phyloP scores from a whole-genome alignment of 108 stramenopile genomes.

The Nitzschia sp. region DNA sequence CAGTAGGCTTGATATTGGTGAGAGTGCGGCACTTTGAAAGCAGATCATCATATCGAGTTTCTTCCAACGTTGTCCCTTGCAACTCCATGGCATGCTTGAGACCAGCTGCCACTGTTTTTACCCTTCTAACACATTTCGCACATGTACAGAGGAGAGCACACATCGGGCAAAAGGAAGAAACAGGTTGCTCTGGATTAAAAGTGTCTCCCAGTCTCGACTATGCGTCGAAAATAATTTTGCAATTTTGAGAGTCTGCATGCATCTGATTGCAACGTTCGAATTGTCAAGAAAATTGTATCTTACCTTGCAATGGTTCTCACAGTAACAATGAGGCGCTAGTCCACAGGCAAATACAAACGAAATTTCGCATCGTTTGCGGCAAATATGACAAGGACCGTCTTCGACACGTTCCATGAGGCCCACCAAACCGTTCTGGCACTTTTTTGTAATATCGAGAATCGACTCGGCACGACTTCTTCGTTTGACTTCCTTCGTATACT shows the following conservation, averaged over 20 bases:
- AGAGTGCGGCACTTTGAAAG: constrained; percentile 7
- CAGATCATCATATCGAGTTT: constrained; percentile 14
- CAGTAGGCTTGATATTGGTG: not conserved
- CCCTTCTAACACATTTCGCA: constrained; percentile 19
- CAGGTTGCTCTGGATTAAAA: not conserved
- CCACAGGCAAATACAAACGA: constrained; percentile 51
- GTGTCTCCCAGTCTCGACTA: constrained; percentile 19
- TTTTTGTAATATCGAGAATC: constrained; percentile 5
- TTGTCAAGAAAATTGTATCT: too few relatives aligned
- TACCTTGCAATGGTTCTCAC: constrained; percentile 59
- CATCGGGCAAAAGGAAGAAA: constrained; percentile 38
- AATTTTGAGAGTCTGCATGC: too few relatives aligned
- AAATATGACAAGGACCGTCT: constrained; percentile 67
- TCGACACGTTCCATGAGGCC: not conserved
- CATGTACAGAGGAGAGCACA: constrained; percentile 32
- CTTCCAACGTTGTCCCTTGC: constrained; percentile 3
- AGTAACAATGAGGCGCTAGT: constrained; percentile 41
- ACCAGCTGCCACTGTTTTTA: constrained; percentile 26
- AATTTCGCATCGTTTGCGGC: constrained; percentile 41
- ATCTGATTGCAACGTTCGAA: too few relatives aligned
- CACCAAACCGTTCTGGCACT: constrained; percentile 4
- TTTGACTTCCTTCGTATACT: constrained; percentile 24
- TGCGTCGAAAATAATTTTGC: not conserved
- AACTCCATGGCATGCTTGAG: constrained; percentile 12
- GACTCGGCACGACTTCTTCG: constrained; percentile 5